Base-by-base conservation (phyloP, 306 rosid genomes). In the Begonia peltatifolia region DNA sequence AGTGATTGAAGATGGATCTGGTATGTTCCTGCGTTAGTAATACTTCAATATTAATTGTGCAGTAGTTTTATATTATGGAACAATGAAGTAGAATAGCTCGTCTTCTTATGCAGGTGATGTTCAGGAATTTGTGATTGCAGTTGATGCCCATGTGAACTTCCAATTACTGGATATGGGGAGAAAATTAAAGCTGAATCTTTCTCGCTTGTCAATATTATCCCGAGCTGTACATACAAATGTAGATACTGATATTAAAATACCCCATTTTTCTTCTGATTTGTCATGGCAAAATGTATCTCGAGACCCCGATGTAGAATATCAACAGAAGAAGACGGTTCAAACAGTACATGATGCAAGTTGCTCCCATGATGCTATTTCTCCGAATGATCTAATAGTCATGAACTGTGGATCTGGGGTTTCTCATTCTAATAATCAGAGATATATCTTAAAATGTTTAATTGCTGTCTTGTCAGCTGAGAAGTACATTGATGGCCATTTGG, bases 121-220 rank as follows among this genome's bases (percentile, higher is more conserved):
- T 49, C 72, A 42, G 63, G 94, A 89, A 72, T 57, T 89, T 68
- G 63, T 76, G 61, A 62, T 82, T 38, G 83, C 80, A 66, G 62
- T 76, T 71, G 82, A 76, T 73, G 61, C 78, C 67, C 67, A 57
- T 68, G 52, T 80, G 63, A 71, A 72, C 22, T 73, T 73, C 58
- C 75, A 76, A 58, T 52, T 62, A 66, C 71, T 46, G 63, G 75
- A 73, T 70, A 36, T 63, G 50, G 68, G 66, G 68, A 72, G 56
- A 60, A 76, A 80, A 53, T 52, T 76, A 57, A 49, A 52, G 50
- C 55, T 76, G 67, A 73, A 83, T 52, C 79, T 85, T 72, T 72
- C 81, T 58, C 78, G 61, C 61, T 54, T 82, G 62, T 76, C 89
- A 74, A 63, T 85, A 54, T 53, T 74, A 47, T 85, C 90, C 68